Evolutionary conservation across 73 alveolate genomes (phyloP).

Genomic region (Symbiodinium pilosum): DNA sequence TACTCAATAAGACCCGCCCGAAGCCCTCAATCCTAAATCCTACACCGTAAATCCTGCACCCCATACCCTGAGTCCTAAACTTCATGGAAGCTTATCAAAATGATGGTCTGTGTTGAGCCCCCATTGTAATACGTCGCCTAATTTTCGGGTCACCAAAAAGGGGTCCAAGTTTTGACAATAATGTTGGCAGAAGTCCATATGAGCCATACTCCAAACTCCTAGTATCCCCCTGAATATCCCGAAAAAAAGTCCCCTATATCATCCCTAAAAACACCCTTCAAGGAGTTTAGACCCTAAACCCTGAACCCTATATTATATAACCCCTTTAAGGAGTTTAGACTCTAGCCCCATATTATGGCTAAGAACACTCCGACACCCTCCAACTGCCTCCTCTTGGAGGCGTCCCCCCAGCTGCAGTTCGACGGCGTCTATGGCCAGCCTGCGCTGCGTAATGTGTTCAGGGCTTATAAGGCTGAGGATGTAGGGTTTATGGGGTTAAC

Average conservation of each 20-base stretch:
- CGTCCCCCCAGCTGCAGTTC: slow-evolving; percentile 69
- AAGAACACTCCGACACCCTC: no score
- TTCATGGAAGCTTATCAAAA: no score
- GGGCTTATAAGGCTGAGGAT: background rate
- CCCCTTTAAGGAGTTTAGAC: no score
- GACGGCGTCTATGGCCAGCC: slow-evolving; percentile 87
- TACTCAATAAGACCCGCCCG: background rate
- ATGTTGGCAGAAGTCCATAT: no score
- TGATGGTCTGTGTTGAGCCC: no score
- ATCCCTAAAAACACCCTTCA: background rate
- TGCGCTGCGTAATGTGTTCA: background rate
- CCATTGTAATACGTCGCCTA: no score
- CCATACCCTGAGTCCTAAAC: background rate
- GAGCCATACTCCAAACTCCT: background rate
- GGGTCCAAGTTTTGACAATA: no score
- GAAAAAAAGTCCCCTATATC: background rate
- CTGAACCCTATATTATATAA: background rate
- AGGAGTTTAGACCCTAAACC: background rate
- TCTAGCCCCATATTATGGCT: background rate
- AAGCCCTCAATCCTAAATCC: background rate
- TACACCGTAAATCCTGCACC: background rate
- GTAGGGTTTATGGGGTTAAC: background rate
- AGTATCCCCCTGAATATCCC: background rate
- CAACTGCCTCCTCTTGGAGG: slow-evolving; percentile 72
- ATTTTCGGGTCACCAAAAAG: no score